phyloP scores from a whole-genome alignment of 1,139 yeast species.

The Chernovozyma aurita region DNA sequence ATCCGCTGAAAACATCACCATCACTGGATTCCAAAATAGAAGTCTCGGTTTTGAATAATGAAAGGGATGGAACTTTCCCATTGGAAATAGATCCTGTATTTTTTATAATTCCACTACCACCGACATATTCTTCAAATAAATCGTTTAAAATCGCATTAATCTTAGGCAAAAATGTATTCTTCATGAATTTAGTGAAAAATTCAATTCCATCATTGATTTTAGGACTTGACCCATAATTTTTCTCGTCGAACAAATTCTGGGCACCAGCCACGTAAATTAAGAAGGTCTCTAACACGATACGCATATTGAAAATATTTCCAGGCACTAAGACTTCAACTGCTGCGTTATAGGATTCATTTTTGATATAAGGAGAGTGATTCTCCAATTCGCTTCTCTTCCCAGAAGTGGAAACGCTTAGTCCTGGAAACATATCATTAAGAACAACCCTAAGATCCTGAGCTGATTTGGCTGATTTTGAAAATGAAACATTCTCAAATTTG shows the following conservation, averaged over 20 bases:
- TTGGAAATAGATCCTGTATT: conserved; percentile 1
- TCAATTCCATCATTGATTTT: conserved; percentile 5
- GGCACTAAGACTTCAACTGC: conserved; percentile 67
- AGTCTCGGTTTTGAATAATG: not conserved
- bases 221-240: not conserved
- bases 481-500: conserved; percentile 45
- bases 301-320: conserved; percentile 76
- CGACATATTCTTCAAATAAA: conserved; percentile 28
- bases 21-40: not conserved
- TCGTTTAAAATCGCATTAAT: conserved; percentile 51
- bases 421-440: conserved; percentile 60
- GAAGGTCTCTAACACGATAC: conserved; percentile 62
- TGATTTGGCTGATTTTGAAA: conserved; percentile 29
- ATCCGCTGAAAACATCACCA: not conserved
- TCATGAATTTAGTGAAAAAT: conserved; percentile 67
- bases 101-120: conserved; percentile 11
- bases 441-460: conserved; percentile 42
- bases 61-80: conserved; percentile 3
- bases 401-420: conserved; percentile 34
- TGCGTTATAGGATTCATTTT: conserved; percentile 49
- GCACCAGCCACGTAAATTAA: conserved; percentile 54
- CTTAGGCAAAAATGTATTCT: conserved; percentile 57
- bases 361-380: conserved; percentile 47
- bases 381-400: conserved; percentile 9
- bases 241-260: conserved; percentile 20